Conservation (phyloP, 2,329 filamentous ascomycete genomes). For the Ophiognomonia clavigignenti-juglandacearum region DNA sequence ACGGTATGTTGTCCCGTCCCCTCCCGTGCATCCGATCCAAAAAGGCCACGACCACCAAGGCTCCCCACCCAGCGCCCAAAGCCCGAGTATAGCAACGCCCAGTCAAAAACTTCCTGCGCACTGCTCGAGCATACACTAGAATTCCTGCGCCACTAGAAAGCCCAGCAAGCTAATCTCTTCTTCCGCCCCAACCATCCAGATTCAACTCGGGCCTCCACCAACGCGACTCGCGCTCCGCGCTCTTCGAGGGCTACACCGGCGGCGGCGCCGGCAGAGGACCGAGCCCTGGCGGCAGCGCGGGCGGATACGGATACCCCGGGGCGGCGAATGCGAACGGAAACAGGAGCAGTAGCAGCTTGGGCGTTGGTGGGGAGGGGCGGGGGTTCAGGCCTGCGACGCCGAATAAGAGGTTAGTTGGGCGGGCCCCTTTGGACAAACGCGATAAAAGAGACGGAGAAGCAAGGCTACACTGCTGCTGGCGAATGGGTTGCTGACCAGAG, state of each 20-base stretch:
- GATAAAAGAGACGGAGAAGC: not conserved
- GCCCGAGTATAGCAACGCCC: no score
- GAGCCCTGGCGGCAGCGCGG: constrained; percentile 38
- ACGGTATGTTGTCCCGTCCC: constrained; percentile 22
- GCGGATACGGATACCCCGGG: constrained; percentile 49
- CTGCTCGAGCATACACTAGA: not conserved
- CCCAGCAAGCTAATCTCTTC: not conserved
- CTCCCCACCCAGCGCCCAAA: no score
- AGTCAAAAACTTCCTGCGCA: no score
- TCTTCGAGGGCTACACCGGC: constrained; percentile 70
- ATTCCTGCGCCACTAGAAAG: not conserved
- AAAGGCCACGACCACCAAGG: no score
- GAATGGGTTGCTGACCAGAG: not conserved
- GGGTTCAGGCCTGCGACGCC: constrained; percentile 66
- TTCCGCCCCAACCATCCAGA: not conserved
- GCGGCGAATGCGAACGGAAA: constrained; percentile 27
- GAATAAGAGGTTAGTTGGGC: constrained; percentile 53
- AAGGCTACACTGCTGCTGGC: no score
- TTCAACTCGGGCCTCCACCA: constrained; percentile 60
- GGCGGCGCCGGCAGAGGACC: constrained; percentile 39
- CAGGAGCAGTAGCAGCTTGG: constrained; percentile 20
- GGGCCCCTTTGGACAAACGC: not conserved
- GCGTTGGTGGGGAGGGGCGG: constrained; percentile 28
- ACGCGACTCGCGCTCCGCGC: constrained; percentile 65
- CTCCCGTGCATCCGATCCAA: not conserved